Evolutionary conservation across 208 protist species (phyloP), one percentile per base, ranked within the genome.

Genomic region (Wallacemonas sp.): DNA sequence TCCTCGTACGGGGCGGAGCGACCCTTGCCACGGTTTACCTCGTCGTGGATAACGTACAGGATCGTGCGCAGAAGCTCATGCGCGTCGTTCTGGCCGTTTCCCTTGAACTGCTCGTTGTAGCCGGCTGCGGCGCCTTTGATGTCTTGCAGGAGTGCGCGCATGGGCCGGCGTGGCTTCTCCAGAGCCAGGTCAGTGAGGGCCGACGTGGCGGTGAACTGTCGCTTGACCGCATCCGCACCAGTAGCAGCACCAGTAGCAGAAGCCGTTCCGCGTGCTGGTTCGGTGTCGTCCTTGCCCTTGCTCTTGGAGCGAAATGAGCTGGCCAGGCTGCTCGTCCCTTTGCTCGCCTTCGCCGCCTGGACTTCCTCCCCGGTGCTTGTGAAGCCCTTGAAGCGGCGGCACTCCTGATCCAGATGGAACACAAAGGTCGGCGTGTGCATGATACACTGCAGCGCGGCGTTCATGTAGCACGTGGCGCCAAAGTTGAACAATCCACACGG

Each of bases 401-500:
- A 21, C 52, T 80, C 69, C 19, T 54, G 43, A 23, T 68, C 68
- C 19, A 95, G 62, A n/a, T 52, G 23, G 2, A 21, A 34, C 8
- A 88, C 30, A 5, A 95, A 66, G n/a, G 64, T 41, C 2, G 85
- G 86, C 0, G 77, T 82, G 36, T 82, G 73, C 38, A 92, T 70
- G 12, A 99, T 68, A 65, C 95, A 98, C 80, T 99, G 98, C 61
- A 99, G 46, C 0, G 85, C 71, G 2, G 93, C 88, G 83, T 99
- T 99, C 72, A 99, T 87, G 76, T 98, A 99, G 72, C 98, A 99
- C 23, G 97, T 99, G 52, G 97, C 97, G 17, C 96, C 95, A 43
- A 98, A 85, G 70, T 97, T 98, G 24, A 68, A 74, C 26, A 98
- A 52, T 9, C 79, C 79, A 1, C 75, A n/a, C 1, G 90, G 90